A percentile compares a stretch with the other conserved stretches of the same genome.
These are phyloP conservation scores for Fonsecaea nubica DNA, from an alignment of 2,329 filamentous ascomycete genomes.

Conservation along the genomic window DNA sequence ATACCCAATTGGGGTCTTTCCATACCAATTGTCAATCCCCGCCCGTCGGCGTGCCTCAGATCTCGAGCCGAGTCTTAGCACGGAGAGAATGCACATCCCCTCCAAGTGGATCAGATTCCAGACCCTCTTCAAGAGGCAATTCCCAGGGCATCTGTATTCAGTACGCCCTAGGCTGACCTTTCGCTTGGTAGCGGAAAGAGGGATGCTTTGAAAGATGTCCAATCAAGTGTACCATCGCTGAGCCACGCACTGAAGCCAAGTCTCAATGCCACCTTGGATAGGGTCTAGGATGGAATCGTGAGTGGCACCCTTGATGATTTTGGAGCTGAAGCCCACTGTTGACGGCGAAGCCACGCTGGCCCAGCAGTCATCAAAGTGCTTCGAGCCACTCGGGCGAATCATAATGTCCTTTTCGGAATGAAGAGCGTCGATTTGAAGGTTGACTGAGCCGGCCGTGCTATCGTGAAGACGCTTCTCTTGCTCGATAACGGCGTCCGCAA, in stretches of 20 bases:
- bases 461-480: not conserved
- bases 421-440: constrained; percentile 7
- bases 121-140: not conserved
- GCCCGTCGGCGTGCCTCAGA: no score
- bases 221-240: constrained; percentile 7
- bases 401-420: constrained; percentile 15
- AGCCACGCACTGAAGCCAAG: constrained; percentile 6
- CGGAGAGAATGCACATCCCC: not conserved
- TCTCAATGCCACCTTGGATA: constrained; percentile 3
- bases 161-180: not conserved
- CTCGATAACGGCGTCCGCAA: not conserved
- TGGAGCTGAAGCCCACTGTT: not conserved
- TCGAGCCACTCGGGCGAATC: constrained; percentile 7
- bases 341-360: not conserved
- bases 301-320: constrained; percentile 10
- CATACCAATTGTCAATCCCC: no score
- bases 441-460: not conserved
- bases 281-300: constrained; percentile 18
- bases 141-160: not conserved
- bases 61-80: not conserved
- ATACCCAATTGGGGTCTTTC: no score
- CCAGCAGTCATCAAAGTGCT: constrained; percentile 19
- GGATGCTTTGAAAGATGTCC: not conserved
- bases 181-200: not conserved
- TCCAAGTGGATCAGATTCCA: not conserved